Conservation (phyloP, 2,329 filamentous ascomycete species). For the Pseudogymnoascus sp. region DNA sequence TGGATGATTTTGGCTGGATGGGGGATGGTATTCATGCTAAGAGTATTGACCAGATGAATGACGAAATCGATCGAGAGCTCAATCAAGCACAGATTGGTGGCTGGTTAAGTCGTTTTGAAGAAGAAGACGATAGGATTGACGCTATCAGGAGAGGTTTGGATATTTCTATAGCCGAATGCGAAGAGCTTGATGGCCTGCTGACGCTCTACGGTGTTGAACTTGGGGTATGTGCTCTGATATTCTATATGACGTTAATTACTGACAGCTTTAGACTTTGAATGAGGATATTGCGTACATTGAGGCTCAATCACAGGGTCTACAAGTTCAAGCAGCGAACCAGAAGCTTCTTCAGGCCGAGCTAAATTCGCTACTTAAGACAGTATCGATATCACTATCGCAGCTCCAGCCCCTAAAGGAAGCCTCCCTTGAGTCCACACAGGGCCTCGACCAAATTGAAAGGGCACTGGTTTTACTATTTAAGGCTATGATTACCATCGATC, state of each 20-base stretch:
- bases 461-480: constrained; percentile 79
- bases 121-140: constrained; percentile 84
- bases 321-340: constrained; percentile 95
- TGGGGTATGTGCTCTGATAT: constrained; percentile 52
- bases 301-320: constrained; percentile 90
- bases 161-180: constrained; percentile 85
- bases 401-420: constrained; percentile 68
- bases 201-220: constrained; percentile 94
- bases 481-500: constrained; percentile 90
- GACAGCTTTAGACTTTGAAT: constrained; percentile 64
- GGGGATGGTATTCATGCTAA: constrained; percentile 68
- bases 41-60: constrained; percentile 72
- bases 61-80: constrained; percentile 78
- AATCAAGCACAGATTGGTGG: constrained; percentile 87
- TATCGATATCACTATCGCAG: constrained; percentile 74
- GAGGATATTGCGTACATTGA: constrained; percentile 97
- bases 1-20: constrained; percentile 86
- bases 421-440: constrained; percentile 63
- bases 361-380: constrained; percentile 80
- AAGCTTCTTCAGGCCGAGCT: constrained; percentile 84
- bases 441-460: constrained; percentile 70
- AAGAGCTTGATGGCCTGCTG: constrained; percentile 88
- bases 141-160: constrained; percentile 83
- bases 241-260: constrained; percentile 18
- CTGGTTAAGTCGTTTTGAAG: constrained; percentile 77